A percentile compares a stretch with the other conserved stretches of the same genome.
These are phyloP conservation scores for Hypoxylon sp. DNA, from an alignment of 2,329 filamentous ascomycete species.

Conservation along the genomic window DNA sequence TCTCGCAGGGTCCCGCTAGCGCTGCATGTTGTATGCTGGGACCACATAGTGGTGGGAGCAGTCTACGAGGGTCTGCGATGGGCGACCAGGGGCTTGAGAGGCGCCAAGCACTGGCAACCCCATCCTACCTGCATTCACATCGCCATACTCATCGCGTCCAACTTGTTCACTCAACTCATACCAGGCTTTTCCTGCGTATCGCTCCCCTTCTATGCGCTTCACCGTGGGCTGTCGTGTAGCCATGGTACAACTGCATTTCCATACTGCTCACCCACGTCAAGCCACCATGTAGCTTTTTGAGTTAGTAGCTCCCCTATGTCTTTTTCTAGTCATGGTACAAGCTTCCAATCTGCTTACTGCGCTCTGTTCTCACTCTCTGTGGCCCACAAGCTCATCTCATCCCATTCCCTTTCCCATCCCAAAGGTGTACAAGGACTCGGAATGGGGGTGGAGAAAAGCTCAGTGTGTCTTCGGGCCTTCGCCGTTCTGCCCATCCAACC, in stretches of 20 bases:
- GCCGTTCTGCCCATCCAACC: slow-evolving; percentile 43
- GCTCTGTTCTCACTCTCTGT: slow-evolving; percentile 14
- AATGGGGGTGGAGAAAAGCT: slow-evolving; percentile 39
- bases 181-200: slow-evolving; percentile 10
- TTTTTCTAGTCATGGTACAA: slow-evolving; percentile 26
- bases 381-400: slow-evolving; percentile 33
- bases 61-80: slow-evolving; percentile 39
- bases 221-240: slow-evolving; percentile 25
- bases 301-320: slow-evolving; percentile 16
- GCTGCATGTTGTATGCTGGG: slow-evolving; percentile 40
- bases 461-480: slow-evolving; percentile 38
- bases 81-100: slow-evolving; percentile 40
- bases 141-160: slow-evolving; percentile 32
- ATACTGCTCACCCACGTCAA: slow-evolving; percentile 22
- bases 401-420: slow-evolving; percentile 8
- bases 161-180: slow-evolving; percentile 26
- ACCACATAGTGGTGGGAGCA: slow-evolving; percentile 40
- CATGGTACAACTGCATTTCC: slow-evolving; percentile 17
- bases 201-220: slow-evolving; percentile 21
- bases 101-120: slow-evolving; percentile 42
- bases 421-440: slow-evolving; percentile 28
- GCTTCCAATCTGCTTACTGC: slow-evolving; percentile 26
- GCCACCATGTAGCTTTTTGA: slow-evolving; percentile 15
- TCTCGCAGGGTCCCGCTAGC: slow-evolving; percentile 37
- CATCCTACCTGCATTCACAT: slow-evolving; percentile 41